Conservation (phyloP, 1,284 basidiomycete genomes). For the Leucoagaricus sp. region DNA sequence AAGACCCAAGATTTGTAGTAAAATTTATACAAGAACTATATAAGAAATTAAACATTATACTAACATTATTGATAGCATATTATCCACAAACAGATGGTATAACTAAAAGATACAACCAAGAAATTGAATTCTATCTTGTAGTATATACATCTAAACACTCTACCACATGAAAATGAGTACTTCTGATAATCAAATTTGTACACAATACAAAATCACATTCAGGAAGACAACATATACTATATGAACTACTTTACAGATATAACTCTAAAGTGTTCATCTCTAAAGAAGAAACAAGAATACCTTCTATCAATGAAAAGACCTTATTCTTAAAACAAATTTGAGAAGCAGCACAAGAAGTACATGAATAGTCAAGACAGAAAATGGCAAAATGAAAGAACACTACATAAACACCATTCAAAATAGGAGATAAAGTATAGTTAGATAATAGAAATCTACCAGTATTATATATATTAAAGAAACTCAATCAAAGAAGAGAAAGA, state of each 20-base stretch:
- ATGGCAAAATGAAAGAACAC: conserved; percentile 10
- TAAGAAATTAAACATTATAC: conserved; percentile 8
- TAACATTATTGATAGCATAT: conserved; percentile 31
- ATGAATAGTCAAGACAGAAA: not conserved
- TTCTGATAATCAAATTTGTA: conserved; percentile 23
- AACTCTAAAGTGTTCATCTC: not conserved
- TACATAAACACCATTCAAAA: conserved; percentile 11
- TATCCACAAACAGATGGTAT: conserved; percentile 27
- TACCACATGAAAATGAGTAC: conserved; percentile 27
- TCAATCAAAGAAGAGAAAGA: conserved; percentile 26
- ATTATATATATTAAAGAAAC: no score
- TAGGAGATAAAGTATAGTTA: conserved; percentile 17
- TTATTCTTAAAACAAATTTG: not conserved
- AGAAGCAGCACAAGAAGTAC: not conserved
- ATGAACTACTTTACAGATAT: conserved; percentile 18
- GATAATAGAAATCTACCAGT: conserved; percentile 13
- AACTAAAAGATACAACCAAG: conserved; percentile 21
- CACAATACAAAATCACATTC: conserved; percentile 29
- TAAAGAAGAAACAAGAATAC: not conserved
- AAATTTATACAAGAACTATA: conserved; percentile 1
- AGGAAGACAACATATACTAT: conserved; percentile 16
- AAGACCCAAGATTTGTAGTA: conserved; percentile 11
- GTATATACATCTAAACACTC: conserved; percentile 14
- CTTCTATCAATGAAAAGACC: no score
- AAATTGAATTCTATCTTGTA: conserved; percentile 20